Conservation (phyloP, 768 basidiomycete genomes). For the Mycena venus region DNA sequence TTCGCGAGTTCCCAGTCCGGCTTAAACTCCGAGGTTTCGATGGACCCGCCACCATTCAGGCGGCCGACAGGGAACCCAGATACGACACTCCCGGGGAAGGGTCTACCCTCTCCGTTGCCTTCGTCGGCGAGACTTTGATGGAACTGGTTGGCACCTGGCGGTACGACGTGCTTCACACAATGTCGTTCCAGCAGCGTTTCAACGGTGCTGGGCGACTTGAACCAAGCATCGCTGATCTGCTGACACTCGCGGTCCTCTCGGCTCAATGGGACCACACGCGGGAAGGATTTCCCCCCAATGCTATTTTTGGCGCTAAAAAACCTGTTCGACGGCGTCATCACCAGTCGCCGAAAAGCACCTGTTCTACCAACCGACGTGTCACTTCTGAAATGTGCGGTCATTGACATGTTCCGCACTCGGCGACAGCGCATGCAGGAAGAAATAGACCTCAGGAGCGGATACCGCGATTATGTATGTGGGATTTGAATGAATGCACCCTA, state of each 20-base stretch:
- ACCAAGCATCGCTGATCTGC: slow-evolving; percentile 5
- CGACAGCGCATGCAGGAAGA: slow-evolving; percentile 7
- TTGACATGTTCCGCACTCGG: not conserved
- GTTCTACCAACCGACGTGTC: not conserved
- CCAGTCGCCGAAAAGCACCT: slow-evolving; percentile 1
- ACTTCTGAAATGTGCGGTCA: not conserved
- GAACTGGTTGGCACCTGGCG: slow-evolving; percentile 15
- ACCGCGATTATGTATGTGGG: slow-evolving; percentile 5
- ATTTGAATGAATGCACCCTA: slow-evolving; percentile 1
- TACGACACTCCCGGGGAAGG: slow-evolving; percentile 12
- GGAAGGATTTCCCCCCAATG: not conserved
- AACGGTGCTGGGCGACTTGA: not conserved
- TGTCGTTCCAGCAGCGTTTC: not conserved
- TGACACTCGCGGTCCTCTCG: not conserved
- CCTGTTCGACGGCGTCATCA: not conserved
- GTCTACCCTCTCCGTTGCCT: slow-evolving; percentile 6
- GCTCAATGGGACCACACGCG: not conserved
- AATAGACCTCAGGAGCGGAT: slow-evolving; percentile 2
- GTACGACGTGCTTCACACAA: slow-evolving; percentile 9
- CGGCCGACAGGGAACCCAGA: not conserved
- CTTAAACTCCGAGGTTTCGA: slow-evolving; percentile 2
- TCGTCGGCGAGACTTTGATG: not conserved
- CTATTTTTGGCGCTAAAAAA: slow-evolving; percentile 9
- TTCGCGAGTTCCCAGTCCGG: not conserved
- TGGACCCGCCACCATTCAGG: slow-evolving; percentile 13